A percentile compares a stretch with the other conserved stretches of the same genome.
These are phyloP conservation scores for Scutellaria barbata DNA, from an alignment of 257 asterid genomes.

Conservation along the genomic window DNA sequence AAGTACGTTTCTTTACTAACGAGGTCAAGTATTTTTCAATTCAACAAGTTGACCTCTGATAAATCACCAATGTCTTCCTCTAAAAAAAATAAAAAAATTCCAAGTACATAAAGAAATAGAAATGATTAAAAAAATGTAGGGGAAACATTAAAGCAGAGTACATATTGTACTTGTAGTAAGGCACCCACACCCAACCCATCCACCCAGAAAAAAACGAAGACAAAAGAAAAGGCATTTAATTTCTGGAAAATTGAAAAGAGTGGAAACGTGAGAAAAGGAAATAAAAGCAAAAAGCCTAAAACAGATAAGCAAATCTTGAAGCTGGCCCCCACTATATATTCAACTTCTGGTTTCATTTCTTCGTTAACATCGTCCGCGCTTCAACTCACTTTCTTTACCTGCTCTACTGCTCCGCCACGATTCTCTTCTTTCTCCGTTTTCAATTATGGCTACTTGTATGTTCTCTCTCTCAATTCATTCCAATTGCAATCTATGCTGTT, in stretches of 20 bases:
- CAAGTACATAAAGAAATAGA: too few species aligned
- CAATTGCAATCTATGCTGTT: constrained; percentile 9
- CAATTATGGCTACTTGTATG: constrained; percentile 47
- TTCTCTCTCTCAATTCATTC: background rate
- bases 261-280: background rate
- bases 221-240: background rate
- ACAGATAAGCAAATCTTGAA: constrained; percentile 35
- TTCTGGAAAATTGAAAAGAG: background rate
- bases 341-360: constrained; percentile 33
- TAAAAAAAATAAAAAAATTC: too few species aligned
- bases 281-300: constrained; percentile 8
- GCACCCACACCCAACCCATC: too few species aligned
- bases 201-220: background rate
- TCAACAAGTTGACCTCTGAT: too few species aligned
- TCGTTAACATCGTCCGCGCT: constrained; percentile 43
- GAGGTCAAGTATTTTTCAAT: too few species aligned
- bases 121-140: too few species aligned
- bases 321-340: constrained; percentile 24
- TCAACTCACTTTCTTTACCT: constrained; percentile 22
- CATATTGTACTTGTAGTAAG: too few species aligned
- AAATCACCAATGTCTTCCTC: too few species aligned
- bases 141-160: too few species aligned
- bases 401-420: constrained; percentile 27
- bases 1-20: too few species aligned
- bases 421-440: constrained; percentile 18